Conservation (phyloP, 148 eudicot genomes). For the Spergularia bocconei region DNA sequence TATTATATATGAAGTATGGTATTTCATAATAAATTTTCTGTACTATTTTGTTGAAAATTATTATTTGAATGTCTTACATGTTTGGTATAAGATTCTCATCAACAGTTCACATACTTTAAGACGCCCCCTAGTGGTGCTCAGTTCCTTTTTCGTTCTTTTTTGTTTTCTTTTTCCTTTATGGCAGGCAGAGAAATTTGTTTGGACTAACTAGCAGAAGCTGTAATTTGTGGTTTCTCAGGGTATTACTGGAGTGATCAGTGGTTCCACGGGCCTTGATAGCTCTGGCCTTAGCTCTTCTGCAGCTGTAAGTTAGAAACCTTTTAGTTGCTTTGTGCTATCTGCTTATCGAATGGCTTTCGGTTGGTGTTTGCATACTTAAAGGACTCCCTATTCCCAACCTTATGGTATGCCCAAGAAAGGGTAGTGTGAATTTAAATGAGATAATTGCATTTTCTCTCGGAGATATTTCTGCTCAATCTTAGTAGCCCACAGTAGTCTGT, state of each 20-base stretch:
- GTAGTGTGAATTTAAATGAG: neutral
- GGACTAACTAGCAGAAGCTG: slow-evolving; percentile 1
- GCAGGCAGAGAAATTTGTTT: neutral
- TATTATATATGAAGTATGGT: no score
- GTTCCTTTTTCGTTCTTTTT: no score
- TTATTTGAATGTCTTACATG: no score
- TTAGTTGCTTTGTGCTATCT: neutral
- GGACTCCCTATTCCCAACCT: neutral
- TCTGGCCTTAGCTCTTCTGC: slow-evolving; percentile 99
- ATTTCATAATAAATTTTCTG: no score
- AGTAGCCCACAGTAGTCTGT: no score
- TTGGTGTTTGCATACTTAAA: neutral
- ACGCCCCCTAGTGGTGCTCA: no score
- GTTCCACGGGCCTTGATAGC: slow-evolving; percentile 86
- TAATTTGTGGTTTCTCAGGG: slow-evolving; percentile 56
- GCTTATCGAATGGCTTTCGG: neutral
- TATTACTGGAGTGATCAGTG: slow-evolving; percentile 68
- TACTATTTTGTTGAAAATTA: no score
- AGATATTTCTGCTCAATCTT: no score
- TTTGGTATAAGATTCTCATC: no score
- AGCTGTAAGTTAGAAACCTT: slow-evolving; percentile 67
- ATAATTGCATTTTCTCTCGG: neutral
- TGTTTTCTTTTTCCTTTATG: no score
- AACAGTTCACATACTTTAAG: no score
- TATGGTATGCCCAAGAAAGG: neutral